Conservation (phyloP, 805 yeast genomes). For the Komagataella mondaviorum region DNA sequence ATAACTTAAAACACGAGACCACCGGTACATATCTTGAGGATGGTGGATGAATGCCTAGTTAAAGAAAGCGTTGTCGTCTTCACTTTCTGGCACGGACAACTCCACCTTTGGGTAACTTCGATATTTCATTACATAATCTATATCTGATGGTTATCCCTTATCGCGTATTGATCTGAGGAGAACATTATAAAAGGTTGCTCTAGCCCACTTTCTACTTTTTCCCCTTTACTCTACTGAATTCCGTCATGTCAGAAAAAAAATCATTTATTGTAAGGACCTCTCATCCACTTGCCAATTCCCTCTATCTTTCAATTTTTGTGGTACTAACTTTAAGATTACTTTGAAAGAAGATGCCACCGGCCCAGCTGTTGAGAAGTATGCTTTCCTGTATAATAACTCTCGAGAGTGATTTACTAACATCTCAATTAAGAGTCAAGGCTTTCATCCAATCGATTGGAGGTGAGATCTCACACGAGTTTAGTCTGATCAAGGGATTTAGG, state of each 20-base stretch:
- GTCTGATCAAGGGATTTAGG: conserved; percentile 54
- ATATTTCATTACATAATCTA: not conserved
- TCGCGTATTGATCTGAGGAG: not conserved
- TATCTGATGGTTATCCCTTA: not conserved
- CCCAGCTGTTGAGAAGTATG: conserved; percentile 17
- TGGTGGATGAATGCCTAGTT: not conserved
- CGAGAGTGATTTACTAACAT: not conserved
- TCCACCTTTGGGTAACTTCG: not conserved
- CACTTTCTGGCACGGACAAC: not conserved
- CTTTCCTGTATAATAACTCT: not conserved
- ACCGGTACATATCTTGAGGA: not conserved
- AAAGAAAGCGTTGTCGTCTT: not conserved
- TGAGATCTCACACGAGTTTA: conserved; percentile 43
- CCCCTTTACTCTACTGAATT: conserved; percentile 3
- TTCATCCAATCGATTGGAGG: conserved; percentile 43
- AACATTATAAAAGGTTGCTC: not conserved
- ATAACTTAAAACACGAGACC: too few relatives aligned
- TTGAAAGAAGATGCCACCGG: conserved; percentile 21
- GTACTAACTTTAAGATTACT: conserved; percentile 16
- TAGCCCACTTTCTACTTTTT: not conserved
- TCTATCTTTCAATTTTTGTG: not conserved
- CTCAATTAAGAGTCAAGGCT: conserved; percentile 25
- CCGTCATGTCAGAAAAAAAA: conserved; percentile 12
- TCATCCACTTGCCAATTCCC: not conserved
- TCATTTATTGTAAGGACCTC: conserved; percentile 16